Base-by-base conservation (phyloP, 306 rosid genomes). In the Gynostemma pentaphyllum region DNA sequence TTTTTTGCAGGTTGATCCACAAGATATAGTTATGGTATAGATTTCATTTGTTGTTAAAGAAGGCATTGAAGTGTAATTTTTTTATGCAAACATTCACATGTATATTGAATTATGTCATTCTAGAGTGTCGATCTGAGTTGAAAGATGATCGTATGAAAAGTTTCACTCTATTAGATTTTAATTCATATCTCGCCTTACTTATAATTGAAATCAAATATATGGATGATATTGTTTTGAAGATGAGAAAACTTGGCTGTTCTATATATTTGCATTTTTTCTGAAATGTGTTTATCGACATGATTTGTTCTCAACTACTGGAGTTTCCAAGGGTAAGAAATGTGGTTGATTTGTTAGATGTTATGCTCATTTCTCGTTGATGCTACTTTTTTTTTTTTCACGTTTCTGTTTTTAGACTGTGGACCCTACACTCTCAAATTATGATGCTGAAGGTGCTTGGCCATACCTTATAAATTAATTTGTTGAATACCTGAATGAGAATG, bases 391-490 rank as follows among this genome's bases (percentile, higher is more conserved):
- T 18, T 29, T 64, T 21, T 8, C n/a, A 14, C 42, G 49, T 50
- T 52, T 82, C 26, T 18, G 45, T 45, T 29, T 73, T 80, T 79
- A 94, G 99, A 79, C 78, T 4, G 89, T 94, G 24, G 90, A 79
- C 45, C 74, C 85, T 8, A 73, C 72, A 53, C 80, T 94, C 69
- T 73, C 94, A 22, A 81, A 88, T 76, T 94, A 94, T 36, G 99
- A 94, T 57, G 87, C 95, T 1, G 90, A 88, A 81, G 99, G 99
- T 54, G 99, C 99, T 13, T 88, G 99, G 97, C 99, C 99, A 0
- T 94, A 94, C 70, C 97, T 94, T 22, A 88, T 94, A 26, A 97
- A 94, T 51, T 94, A 94, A 70, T 94, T 94, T 78, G 97, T 88
- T 0, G 99, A 94, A 62, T 88, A 86, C 80, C 80, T 94, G 79